Evolutionary conservation across 352 stramenopile species (phyloP), one percentile per base, ranked within the genome.

Genomic region (Phytopythium vexans): DNA sequence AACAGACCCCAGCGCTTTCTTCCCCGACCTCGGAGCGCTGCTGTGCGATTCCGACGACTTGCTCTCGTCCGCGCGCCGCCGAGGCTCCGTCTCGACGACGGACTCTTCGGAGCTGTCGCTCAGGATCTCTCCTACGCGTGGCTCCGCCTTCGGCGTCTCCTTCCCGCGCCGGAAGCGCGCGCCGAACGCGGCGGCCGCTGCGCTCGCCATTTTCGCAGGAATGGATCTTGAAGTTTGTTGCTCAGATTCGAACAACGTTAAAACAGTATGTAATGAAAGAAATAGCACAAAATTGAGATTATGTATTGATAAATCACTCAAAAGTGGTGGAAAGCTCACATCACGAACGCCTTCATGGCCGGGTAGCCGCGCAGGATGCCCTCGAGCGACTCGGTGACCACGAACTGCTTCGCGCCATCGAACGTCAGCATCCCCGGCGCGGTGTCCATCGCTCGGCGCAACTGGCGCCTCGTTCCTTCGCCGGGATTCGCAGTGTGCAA

Each of bases 41-140:
- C 50, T 61, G n/a, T 34, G 46, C 3, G 46, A 52, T 16, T 52
- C 47, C 34, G 35, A 15, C 35, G 35, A 44, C 34, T 52, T 68
- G 38, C 21, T 48, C 39, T 15, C 36, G 47, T 16, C 16, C 47
- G 8, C 15, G 34, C 21, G 35, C 34, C 38, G 47, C 15, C 40
- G 37, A 3, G 49, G 38, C 14, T 6, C 31, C 14, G 35, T 56
- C 11, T 44, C 60, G 11, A 67, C 57, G 34, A 70, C 68, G 10
- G 71, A 78, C 37, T 74, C 56, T 41, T 85, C 76, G 12, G 70
- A 87, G 56, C 77, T 84, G 57, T 89, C 76, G 54, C 73, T 84
- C 46, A 85, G 53, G 59, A 87, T 79, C 44, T 86, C 74, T 6
- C 69, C 74, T 12, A 87, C 60, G 12, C 72, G 67, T 46, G 10